Conservation (phyloP, 192 early-diverging fungal species). For the Backusella circina region DNA sequence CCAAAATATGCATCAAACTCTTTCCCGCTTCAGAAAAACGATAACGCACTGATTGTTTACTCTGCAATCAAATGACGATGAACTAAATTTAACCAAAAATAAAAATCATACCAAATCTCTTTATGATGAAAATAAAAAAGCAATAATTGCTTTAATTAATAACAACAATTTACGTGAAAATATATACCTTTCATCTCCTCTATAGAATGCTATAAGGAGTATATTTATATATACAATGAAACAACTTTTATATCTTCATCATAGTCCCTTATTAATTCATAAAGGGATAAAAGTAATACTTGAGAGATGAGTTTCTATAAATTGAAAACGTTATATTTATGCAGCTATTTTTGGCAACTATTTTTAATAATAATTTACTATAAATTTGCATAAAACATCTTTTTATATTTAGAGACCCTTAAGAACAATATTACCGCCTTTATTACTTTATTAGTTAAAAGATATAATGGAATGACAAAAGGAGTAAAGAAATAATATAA, state of each 20-base stretch:
- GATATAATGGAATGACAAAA: background rate
- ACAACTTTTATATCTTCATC: background rate
- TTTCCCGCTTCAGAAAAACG: background rate
- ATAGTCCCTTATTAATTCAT: background rate
- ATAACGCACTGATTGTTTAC: constrained; percentile 1
- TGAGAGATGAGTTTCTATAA: background rate
- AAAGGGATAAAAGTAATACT: background rate
- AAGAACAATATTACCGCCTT: background rate
- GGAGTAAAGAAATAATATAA: background rate
- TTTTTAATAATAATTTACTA: background rate
- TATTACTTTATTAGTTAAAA: background rate
- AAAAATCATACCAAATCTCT: background rate
- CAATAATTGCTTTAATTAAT: background rate
- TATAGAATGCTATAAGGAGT: background rate
- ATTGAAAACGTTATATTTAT: constrained; percentile 1
- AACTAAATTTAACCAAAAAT: background rate
- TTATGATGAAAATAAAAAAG: background rate
- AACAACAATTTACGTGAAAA: background rate
- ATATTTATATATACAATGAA: background rate
- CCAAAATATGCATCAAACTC: background rate
- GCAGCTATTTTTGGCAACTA: background rate
- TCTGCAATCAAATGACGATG: background rate
- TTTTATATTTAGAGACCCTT: background rate
- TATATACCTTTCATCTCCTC: background rate
- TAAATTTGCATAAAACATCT: background rate